A percentile compares a stretch with the other conserved stretches of the same genome.
Conservation (phyloP, 257 asterid genomes). For the Penstemon barbatus region DNA sequence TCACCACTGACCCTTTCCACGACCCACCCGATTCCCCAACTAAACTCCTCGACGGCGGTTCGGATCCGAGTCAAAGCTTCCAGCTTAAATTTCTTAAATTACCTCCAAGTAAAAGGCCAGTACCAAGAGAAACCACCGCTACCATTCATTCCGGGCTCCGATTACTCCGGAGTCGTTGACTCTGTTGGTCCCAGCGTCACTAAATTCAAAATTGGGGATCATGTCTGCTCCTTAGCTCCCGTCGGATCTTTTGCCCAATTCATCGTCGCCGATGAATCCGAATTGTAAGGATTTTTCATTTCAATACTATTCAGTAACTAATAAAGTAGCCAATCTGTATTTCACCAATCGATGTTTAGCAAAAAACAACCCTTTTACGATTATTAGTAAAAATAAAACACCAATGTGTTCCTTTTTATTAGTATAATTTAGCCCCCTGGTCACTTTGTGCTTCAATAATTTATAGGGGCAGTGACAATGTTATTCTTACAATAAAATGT, state of each 20-base stretch:
- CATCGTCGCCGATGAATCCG: conserved; percentile 73
- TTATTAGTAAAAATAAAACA: no score
- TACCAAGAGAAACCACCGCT: conserved; percentile 84
- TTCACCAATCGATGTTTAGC: no score
- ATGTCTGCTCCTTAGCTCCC: conserved; percentile 68
- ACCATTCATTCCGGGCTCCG: conserved; percentile 92
- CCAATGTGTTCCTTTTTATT: no score
- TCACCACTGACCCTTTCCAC: conserved; percentile 58
- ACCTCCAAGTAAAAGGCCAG: conserved; percentile 81
- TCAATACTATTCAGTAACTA: no score
- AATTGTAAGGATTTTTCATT: conserved; percentile 45
- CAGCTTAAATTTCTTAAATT: conserved; percentile 90
- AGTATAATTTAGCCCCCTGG: no score
- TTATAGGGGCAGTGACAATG: no score
- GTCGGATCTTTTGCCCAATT: conserved; percentile 87
- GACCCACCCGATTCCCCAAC: conserved; percentile 65
- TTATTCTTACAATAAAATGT: no score
- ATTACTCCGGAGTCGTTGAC: conserved; percentile 84
- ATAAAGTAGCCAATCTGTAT: no score
- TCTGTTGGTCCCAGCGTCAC: conserved; percentile 69
- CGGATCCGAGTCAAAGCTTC: conserved; percentile 79
- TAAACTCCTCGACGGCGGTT: conserved; percentile 58
- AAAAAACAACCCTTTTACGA: no score
- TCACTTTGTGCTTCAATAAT: no score
- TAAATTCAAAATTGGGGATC: conserved; percentile 73